A percentile compares a stretch with the other conserved stretches of the same genome.
These are phyloP conservation scores for Fusarium sp. DNA, from an alignment of 2,329 filamentous ascomycete species.

Conservation along the genomic window DNA sequence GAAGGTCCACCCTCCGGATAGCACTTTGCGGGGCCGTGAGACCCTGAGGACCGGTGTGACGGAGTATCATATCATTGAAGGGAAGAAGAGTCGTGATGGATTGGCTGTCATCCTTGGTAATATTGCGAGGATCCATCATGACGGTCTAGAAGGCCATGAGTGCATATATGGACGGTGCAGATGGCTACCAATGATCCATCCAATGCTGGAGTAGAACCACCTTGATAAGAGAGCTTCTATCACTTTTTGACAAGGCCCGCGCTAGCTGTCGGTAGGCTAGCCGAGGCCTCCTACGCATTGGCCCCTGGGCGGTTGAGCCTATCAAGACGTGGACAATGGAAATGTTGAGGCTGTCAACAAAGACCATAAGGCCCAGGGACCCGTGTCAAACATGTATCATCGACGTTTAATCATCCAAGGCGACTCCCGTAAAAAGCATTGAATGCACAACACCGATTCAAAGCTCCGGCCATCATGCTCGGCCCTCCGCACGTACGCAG, in stretches of 20 bases:
- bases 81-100: not conserved
- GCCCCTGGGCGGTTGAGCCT: not conserved
- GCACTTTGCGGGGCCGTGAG: conserved; percentile 38
- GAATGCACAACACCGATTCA: conserved; percentile 12
- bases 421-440: not conserved
- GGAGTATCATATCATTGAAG: conserved; percentile 21
- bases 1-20: conserved; percentile 30
- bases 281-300: conserved; percentile 4
- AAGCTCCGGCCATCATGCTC: conserved; percentile 19
- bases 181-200: too few species aligned
- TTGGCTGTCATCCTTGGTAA: not conserved
- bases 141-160: too few species aligned
- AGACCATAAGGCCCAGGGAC: not conserved
- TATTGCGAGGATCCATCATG: too few species aligned
- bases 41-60: conserved; percentile 23
- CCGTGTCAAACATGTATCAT: too few species aligned
- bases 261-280: not conserved
- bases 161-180: too few species aligned
- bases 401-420: too few species aligned
- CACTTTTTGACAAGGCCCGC: not conserved
- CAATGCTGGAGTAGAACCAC: too few species aligned
- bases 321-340: conserved; percentile 16
- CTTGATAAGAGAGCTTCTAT: not conserved
- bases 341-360: conserved; percentile 1
- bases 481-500: conserved; percentile 26